Evolutionary conservation across 345 rosid species (phyloP).

Genomic region (Sisymbrium altissimum): DNA sequence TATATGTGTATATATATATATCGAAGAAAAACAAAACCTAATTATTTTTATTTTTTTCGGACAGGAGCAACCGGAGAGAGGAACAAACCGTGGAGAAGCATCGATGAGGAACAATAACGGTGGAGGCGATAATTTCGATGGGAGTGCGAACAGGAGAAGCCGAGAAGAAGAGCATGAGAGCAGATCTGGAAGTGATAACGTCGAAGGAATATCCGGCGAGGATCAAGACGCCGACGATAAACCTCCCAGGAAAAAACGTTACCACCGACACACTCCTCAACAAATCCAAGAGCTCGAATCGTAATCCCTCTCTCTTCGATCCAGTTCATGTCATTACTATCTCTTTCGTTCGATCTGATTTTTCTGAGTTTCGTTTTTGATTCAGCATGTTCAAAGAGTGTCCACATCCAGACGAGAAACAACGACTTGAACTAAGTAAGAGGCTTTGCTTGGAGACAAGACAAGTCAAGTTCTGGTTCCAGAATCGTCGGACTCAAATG

Average conservation of each 20-base stretch:
- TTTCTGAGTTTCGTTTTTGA: neutral
- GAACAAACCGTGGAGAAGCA: constrained; percentile 35
- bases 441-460: constrained; percentile 82
- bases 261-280: constrained; percentile 99
- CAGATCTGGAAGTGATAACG: constrained; percentile 98
- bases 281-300: constrained; percentile 99
- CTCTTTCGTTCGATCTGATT: constrained; percentile 2
- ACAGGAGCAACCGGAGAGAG: constrained; percentile 45
- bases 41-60: neutral
- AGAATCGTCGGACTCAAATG: constrained; percentile 96
- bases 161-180: constrained; percentile 67
- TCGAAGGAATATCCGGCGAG: constrained; percentile 93
- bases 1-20: neutral
- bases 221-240: constrained; percentile 85
- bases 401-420: constrained; percentile 97
- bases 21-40: neutral
- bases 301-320: constrained; percentile 35
- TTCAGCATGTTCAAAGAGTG: constrained; percentile 78
- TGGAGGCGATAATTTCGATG: constrained; percentile 41
- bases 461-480: constrained; percentile 98
- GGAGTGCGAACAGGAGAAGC: constrained; percentile 42
- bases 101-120: constrained; percentile 28
- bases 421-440: constrained; percentile 71
- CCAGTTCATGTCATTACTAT: neutral
- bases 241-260: constrained; percentile 88